A percentile compares a stretch with the other conserved stretches of the same genome.
Evolutionary conservation across 257 asterid species (phyloP).

Genomic region (Przewalskia tangutica): DNA sequence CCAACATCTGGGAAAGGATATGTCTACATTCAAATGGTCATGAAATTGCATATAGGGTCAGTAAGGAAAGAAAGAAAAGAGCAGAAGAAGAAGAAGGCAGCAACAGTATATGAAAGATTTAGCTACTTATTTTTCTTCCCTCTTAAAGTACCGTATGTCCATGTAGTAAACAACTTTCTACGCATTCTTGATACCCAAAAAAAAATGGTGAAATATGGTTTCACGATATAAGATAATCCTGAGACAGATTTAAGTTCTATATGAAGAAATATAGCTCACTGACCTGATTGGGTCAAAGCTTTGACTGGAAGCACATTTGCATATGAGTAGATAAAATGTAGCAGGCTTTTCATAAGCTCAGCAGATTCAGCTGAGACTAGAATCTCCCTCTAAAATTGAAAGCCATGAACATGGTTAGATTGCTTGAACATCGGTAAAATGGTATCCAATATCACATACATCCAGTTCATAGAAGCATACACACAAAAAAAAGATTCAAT

Average conservation of each 20-base stretch:
- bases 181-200: background rate
- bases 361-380: conserved; percentile 44
- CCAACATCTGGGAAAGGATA: background rate
- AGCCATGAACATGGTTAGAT: background rate
- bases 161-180: background rate
- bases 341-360: conserved; percentile 36
- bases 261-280: conserved; percentile 2
- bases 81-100: too few species aligned
- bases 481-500: background rate
- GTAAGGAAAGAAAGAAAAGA: too few species aligned
- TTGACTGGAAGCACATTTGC: conserved; percentile 47
- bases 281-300: conserved; percentile 42
- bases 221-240: background rate
- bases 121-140: background rate
- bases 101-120: background rate
- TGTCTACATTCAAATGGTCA: background rate
- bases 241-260: background rate
- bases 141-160: background rate
- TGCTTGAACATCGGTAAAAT: background rate
- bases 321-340: conserved; percentile 33
- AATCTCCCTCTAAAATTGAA: conserved; percentile 46
- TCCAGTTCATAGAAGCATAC: background rate
- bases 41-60: background rate
- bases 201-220: background rate
- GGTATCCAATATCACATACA: background rate